A percentile compares a stretch with the other conserved stretches of the same genome.
These are phyloP conservation scores for Sclerotiophoma versabilis DNA, from an alignment of 2,329 filamentous ascomycete species.

Conservation along the genomic window DNA sequence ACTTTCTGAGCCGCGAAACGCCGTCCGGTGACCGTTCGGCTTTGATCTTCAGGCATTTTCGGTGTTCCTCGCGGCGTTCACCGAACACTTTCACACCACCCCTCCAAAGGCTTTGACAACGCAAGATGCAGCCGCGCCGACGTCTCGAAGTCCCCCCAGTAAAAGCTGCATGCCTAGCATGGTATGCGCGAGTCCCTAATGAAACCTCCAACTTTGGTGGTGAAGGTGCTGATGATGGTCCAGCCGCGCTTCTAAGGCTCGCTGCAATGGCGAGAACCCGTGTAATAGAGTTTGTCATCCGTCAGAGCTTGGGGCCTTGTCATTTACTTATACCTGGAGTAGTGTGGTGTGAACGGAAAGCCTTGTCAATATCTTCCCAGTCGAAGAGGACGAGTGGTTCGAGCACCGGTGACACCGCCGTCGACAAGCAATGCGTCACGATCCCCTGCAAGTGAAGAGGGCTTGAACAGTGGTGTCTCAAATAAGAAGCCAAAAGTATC, in stretches of 20 bases:
- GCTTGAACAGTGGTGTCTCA: neutral
- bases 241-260: constrained; percentile 16
- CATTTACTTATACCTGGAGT: neutral
- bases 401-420: constrained; percentile 7
- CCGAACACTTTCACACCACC: neutral
- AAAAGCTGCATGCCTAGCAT: constrained; percentile 16
- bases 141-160: constrained; percentile 10
- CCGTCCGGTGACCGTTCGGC: neutral
- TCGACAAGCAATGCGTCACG: neutral
- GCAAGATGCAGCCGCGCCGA: constrained; percentile 5
- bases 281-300: constrained; percentile 4
- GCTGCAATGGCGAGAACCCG: constrained; percentile 11
- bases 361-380: constrained; percentile 8
- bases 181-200: neutral
- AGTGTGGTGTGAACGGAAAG: constrained; percentile 7
- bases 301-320: neutral
- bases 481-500: neutral
- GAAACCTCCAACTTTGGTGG: too few species aligned
- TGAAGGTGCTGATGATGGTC: neutral
- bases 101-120: neutral
- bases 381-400: constrained; percentile 6
- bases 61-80: constrained; percentile 4
- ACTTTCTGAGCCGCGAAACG: neutral
- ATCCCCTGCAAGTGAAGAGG: constrained; percentile 2
- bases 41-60: neutral